Percentiles rank a stretch among this genome's conserved stretches.
These are phyloP conservation scores for Trametes maxima DNA, from an alignment of 768 basidiomycete genomes.

Conservation along the genomic window DNA sequence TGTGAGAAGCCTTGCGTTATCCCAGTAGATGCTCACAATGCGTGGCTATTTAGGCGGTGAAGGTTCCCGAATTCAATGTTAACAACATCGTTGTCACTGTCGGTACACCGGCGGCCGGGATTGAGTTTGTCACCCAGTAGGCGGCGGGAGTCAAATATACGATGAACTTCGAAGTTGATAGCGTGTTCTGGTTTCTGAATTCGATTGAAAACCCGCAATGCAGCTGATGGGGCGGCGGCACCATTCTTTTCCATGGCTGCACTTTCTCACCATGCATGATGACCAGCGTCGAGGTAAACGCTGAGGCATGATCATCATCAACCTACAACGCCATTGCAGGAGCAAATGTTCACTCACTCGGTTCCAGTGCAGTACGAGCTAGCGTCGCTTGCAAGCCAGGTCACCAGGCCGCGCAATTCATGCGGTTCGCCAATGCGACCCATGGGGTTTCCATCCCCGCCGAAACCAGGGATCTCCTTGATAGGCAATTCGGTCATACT, in stretches of 20 bases:
- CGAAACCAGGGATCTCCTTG: slow-evolving; percentile 58
- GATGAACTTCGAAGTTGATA: too few relatives aligned
- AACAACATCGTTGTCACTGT: slow-evolving; percentile 7
- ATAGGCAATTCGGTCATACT: slow-evolving; percentile 56
- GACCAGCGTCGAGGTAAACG: slow-evolving; percentile 60
- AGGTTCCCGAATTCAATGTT: background rate
- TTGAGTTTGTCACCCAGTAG: too few relatives aligned
- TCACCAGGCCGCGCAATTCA: slow-evolving; percentile 65
- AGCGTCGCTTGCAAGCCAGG: slow-evolving; percentile 45
- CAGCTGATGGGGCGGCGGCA: too few relatives aligned
- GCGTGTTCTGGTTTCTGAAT: too few relatives aligned
- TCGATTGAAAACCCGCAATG: too few relatives aligned
- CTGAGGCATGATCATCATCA: slow-evolving; percentile 32
- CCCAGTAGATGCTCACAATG: background rate
- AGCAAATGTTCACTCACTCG: slow-evolving; percentile 52
- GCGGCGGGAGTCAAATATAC: too few relatives aligned
- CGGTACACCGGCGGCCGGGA: background rate
- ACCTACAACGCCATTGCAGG: background rate
- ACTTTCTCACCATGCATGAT: slow-evolving; percentile 52
- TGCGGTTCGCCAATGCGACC: slow-evolving; percentile 59
- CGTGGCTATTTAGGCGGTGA: background rate
- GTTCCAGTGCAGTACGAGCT: slow-evolving; percentile 76
- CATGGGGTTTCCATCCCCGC: slow-evolving; percentile 57
- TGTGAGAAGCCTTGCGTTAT: background rate
- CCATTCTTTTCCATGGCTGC: too few relatives aligned